Percentiles rank a stretch among this genome's conserved stretches.
Evolutionary conservation across 768 basidiomycete species (phyloP).

Genomic region (Coprinellus aureogranulatus): DNA sequence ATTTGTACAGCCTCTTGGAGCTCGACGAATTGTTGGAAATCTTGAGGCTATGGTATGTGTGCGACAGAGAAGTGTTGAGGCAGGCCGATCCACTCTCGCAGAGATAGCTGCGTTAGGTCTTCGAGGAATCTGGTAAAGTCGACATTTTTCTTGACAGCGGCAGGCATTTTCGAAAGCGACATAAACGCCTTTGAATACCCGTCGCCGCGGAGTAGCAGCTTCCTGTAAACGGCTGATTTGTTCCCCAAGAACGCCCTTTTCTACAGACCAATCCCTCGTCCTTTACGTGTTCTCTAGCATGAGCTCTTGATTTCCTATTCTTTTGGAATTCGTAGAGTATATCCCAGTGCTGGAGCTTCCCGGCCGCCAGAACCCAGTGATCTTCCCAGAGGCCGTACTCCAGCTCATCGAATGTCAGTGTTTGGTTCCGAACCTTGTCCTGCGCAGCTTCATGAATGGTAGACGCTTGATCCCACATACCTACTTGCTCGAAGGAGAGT

Average conservation of each 20-base stretch:
- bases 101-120: constrained; percentile 93
- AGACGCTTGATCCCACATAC: constrained; percentile 94
- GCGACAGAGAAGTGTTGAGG: constrained; percentile 86
- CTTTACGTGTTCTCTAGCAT: constrained; percentile 96
- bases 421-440: constrained; percentile 73
- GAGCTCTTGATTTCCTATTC: constrained; percentile 88
- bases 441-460: constrained; percentile 88
- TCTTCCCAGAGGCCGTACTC: constrained; percentile 99
- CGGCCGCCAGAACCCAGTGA: constrained; percentile 94
- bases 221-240: constrained; percentile 79
- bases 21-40: constrained; percentile 99
- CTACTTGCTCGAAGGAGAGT: constrained; percentile 90
- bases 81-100: constrained; percentile 92
- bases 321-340: constrained; percentile 85
- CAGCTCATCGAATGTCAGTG: constrained; percentile 86
- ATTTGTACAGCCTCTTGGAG: constrained; percentile 94
- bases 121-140: constrained; percentile 89
- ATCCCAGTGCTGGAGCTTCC: constrained; percentile 99
- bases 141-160: constrained; percentile 74
- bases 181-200: constrained; percentile 97
- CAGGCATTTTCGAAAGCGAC: constrained; percentile 81
- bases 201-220: constrained; percentile 88
- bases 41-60: constrained; percentile 90
- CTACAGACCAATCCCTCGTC: constrained; percentile 86
- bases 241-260: constrained; percentile 73